Percentiles rank a stretch among this genome's conserved stretches.
Evolutionary conservation across 176 grass and related monocot genomes (phyloP).

Genomic region (Aegilops bicornis): DNA sequence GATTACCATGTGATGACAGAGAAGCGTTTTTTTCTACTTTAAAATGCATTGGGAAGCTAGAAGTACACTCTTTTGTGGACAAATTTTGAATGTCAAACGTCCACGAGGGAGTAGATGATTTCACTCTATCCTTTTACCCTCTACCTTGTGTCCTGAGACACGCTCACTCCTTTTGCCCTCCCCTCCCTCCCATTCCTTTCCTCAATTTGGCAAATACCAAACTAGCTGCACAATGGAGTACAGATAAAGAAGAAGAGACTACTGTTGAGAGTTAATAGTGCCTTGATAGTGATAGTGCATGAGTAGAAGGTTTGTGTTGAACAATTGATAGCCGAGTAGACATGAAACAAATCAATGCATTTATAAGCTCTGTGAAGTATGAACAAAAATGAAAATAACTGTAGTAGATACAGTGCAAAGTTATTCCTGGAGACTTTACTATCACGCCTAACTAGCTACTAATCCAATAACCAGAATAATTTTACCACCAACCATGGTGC

Average conservation of each 20-base stretch:
- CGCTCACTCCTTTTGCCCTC: background rate
- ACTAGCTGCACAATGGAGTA: background rate
- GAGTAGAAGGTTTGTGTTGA: background rate
- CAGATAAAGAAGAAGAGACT: background rate
- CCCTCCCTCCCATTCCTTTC: background rate
- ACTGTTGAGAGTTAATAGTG: background rate
- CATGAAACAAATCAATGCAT: background rate
- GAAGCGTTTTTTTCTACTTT: too few relatives aligned
- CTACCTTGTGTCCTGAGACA: background rate
- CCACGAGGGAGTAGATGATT: background rate
- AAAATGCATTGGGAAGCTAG: too few relatives aligned
- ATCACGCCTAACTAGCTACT: background rate
- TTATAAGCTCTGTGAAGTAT: background rate
- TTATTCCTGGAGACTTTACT: background rate
- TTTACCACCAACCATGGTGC: conserved; percentile 1
- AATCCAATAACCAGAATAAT: background rate
- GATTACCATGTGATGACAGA: too few relatives aligned
- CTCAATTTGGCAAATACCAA: background rate
- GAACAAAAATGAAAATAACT: background rate
- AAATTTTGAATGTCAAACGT: too few relatives aligned
- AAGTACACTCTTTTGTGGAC: too few relatives aligned
- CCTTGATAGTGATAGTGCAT: background rate
- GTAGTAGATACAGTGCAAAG: background rate
- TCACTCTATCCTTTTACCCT: background rate
- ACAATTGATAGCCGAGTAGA: background rate